phyloP scores from a whole-genome alignment of 2,329 filamentous ascomycete species.

The Exophiala xenobiotica region DNA sequence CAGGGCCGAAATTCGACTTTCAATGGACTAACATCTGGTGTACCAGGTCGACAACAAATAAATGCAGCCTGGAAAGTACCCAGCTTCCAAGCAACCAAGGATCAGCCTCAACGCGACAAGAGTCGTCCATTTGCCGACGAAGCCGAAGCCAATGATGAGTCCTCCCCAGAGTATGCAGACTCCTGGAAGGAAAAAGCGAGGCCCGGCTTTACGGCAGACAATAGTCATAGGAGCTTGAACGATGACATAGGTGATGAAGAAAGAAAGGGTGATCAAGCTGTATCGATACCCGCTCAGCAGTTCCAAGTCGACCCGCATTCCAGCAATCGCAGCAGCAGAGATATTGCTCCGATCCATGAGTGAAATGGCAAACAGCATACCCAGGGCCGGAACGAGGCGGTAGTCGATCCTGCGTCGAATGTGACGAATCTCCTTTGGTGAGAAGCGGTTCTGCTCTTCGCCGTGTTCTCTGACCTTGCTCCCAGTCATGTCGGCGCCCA shows the following conservation, averaged over 20 bases:
- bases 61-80: slow-evolving; percentile 68
- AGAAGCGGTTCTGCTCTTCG: no score
- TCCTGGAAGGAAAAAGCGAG: slow-evolving; percentile 32
- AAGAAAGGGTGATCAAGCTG: slow-evolving; percentile 66
- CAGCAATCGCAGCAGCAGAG: slow-evolving; percentile 68
- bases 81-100: slow-evolving; percentile 63
- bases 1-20: no score
- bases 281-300: slow-evolving; percentile 34
- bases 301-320: slow-evolving; percentile 21
- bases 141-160: slow-evolving; percentile 38
- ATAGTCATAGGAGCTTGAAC: slow-evolving; percentile 71
- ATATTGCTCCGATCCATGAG: slow-evolving; percentile 50
- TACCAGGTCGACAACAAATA: slow-evolving; percentile 73
- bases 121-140: slow-evolving; percentile 16
- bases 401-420: slow-evolving; percentile 70
- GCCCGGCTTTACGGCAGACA: slow-evolving; percentile 63
- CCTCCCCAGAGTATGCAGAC: slow-evolving; percentile 42
- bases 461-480: no score
- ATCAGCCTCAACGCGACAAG: slow-evolving; percentile 37
- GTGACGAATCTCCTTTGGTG: no score
- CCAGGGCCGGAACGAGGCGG: slow-evolving; percentile 61
- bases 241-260: slow-evolving; percentile 70
- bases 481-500: no score
- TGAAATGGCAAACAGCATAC: slow-evolving; percentile 60
- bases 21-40: slow-evolving; percentile 5